Evolutionary conservation across 257 asterid species (phyloP), one percentile per base, ranked within the genome.

Genomic region (Linderniella brevidens): DNA sequence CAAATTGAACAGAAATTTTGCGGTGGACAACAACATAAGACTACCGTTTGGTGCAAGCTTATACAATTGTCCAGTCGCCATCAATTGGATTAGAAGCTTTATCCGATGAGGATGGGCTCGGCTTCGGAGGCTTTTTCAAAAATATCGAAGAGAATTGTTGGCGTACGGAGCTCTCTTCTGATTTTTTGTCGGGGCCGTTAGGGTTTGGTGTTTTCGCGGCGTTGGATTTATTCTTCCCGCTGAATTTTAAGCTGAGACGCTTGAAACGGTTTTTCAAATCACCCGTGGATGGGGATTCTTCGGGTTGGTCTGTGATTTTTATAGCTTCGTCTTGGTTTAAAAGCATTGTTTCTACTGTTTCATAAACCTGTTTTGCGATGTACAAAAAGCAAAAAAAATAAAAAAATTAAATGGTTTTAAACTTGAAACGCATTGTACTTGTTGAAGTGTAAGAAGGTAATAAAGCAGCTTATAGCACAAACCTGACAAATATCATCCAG

Each of bases 401-500:
- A n/a, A n/a, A n/a, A n/a, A n/a, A n/a, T n/a, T n/a, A n/a, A n/a
- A n/a, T n/a, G n/a, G n/a, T n/a, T n/a, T n/a, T n/a, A n/a, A n/a
- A n/a, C n/a, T n/a, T n/a, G n/a, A n/a, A n/a, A n/a, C n/a, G n/a
- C n/a, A n/a, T n/a, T n/a, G n/a, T n/a, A n/a, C n/a, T n/a, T n/a
- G n/a, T n/a, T n/a, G n/a, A n/a, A n/a, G n/a, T n/a, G n/a, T n/a
- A n/a, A n/a, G n/a, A n/a, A n/a, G n/a, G n/a, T n/a, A n/a, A n/a
- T n/a, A n/a, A n/a, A n/a, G n/a, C n/a, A n/a, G n/a, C n/a, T n/a
- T n/a, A n/a, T n/a, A 56, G 40, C 39, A 48, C 68, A 42, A 61
- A 84, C 98, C 94, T 85, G 96, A 73, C 93, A 78, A 61, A 90
- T 69, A 42, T 81, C 96, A 48, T 90, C 94, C 46, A 85, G 67